Conservation (phyloP, 768 basidiomycete genomes). For the Boletus rufocinnamomeus region DNA sequence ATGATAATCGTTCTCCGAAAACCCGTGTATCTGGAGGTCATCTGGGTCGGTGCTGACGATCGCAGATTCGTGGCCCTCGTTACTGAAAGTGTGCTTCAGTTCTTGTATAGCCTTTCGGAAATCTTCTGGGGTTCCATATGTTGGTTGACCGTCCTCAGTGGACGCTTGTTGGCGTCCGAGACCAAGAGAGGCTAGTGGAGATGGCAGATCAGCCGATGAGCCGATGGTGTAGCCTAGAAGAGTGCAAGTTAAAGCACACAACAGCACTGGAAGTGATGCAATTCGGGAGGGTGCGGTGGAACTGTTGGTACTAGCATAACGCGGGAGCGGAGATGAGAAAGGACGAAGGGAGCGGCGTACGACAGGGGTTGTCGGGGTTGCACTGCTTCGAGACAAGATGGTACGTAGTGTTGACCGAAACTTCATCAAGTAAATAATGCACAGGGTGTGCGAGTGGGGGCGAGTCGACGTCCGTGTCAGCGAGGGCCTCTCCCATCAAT, state of each 20-base stretch:
- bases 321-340: not conserved
- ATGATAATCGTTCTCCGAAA: constrained; percentile 52
- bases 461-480: not conserved
- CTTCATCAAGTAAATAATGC: constrained; percentile 10
- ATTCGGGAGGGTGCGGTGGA: not conserved
- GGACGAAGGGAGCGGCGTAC: not conserved
- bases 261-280: constrained; percentile 5
- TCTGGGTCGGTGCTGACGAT: constrained; percentile 52
- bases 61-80: constrained; percentile 1
- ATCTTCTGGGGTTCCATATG: constrained; percentile 55
- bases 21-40: constrained; percentile 55
- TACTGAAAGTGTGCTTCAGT: constrained; percentile 41
- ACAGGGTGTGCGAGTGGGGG: not conserved
- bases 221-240: constrained; percentile 28
- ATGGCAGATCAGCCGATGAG: constrained; percentile 5
- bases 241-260: constrained; percentile 22
- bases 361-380: not conserved
- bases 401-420: constrained; percentile 15
- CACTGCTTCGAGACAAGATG: not conserved
- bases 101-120: constrained; percentile 55
- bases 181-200: constrained; percentile 9
- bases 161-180: not conserved
- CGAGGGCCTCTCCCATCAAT: too few species aligned
- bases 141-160: constrained; percentile 21
- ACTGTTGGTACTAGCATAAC: constrained; percentile 13